phyloP scores from a whole-genome alignment of 768 basidiomycete species.

The Dioszegia aurantiaca region DNA sequence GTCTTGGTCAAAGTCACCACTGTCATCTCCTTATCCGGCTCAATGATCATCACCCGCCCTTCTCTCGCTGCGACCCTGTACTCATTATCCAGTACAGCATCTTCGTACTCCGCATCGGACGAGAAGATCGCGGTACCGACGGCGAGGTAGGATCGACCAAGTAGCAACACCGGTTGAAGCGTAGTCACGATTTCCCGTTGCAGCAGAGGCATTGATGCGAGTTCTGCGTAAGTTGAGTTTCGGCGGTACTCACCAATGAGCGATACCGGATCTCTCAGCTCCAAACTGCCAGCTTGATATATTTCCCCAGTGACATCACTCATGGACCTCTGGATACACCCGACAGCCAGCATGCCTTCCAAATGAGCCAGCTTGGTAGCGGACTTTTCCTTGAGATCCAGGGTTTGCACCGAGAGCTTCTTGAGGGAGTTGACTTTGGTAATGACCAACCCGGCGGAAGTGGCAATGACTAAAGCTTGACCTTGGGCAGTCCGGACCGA shows the following conservation, averaged over 20 bases:
- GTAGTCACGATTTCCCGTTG: slow-evolving; percentile 37
- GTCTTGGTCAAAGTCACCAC: slow-evolving; percentile 16
- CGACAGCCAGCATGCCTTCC: slow-evolving; percentile 23
- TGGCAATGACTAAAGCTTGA: slow-evolving; percentile 32
- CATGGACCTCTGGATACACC: slow-evolving; percentile 22
- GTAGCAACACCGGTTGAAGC: slow-evolving; percentile 27
- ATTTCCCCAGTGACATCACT: slow-evolving; percentile 44
- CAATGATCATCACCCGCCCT: slow-evolving; percentile 30
- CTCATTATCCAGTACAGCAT: slow-evolving; percentile 19
- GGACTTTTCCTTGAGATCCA: slow-evolving; percentile 40
- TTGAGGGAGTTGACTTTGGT: slow-evolving; percentile 41
- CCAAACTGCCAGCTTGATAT: slow-evolving; percentile 30
- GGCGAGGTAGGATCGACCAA: slow-evolving; percentile 33
- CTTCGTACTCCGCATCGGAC: slow-evolving; percentile 30
- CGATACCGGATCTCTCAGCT: slow-evolving; percentile 37
- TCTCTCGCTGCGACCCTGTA: slow-evolving; percentile 21
- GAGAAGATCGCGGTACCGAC: slow-evolving; percentile 45
- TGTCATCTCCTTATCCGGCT: slow-evolving; percentile 14
- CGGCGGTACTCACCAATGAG: slow-evolving; percentile 27
- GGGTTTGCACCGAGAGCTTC: slow-evolving; percentile 46
- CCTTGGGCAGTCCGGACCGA: slow-evolving; percentile 28
- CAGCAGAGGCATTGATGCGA: slow-evolving; percentile 31
- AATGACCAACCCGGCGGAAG: slow-evolving; percentile 27
- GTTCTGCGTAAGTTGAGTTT: slow-evolving; percentile 21
- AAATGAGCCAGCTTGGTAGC: slow-evolving; percentile 23